Percentiles rank a stretch among this genome's conserved stretches.
Evolutionary conservation across 305 asterid genomes (phyloP).

Genomic region (Fraxinus xanthoxyloides): DNA sequence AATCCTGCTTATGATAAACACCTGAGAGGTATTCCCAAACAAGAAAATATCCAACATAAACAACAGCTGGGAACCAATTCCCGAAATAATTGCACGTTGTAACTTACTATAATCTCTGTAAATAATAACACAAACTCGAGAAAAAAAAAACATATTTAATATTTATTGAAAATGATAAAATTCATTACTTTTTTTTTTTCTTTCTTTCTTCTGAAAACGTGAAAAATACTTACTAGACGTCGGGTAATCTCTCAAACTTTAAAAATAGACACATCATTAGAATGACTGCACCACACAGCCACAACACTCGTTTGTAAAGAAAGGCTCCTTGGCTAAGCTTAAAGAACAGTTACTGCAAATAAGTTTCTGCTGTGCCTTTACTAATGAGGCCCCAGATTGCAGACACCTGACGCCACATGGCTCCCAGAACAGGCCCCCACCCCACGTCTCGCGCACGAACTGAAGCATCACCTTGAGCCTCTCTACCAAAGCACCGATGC

Average conservation of each 20-base stretch:
- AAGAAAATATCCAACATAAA: neutral
- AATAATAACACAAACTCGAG: neutral
- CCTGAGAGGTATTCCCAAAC: neutral
- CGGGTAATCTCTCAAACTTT: neutral
- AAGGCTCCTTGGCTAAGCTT: neutral
- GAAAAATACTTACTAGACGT: too few relatives aligned
- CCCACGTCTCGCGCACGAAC: too few relatives aligned
- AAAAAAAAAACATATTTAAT: too few relatives aligned
- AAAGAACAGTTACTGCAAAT: too few relatives aligned
- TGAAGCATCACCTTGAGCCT: too few relatives aligned
- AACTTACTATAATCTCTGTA: neutral
- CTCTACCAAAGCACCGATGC: too few relatives aligned
- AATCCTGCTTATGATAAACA: neutral
- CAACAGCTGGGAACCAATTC: neutral
- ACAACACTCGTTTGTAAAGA: neutral
- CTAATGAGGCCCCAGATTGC: too few relatives aligned
- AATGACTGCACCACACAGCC: neutral
- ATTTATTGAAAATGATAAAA: neutral
- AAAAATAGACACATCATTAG: neutral
- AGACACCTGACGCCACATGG: too few relatives aligned
- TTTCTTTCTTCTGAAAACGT: too few relatives aligned
- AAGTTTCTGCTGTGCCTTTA: too few relatives aligned
- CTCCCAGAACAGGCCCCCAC: too few relatives aligned
- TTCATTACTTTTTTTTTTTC: neutral
- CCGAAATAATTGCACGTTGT: neutral